A percentile compares a stretch with the other conserved stretches of the same genome.
phyloP scores from a whole-genome alignment of 805 yeast genomes.

The Metschnikowia rubicola region DNA sequence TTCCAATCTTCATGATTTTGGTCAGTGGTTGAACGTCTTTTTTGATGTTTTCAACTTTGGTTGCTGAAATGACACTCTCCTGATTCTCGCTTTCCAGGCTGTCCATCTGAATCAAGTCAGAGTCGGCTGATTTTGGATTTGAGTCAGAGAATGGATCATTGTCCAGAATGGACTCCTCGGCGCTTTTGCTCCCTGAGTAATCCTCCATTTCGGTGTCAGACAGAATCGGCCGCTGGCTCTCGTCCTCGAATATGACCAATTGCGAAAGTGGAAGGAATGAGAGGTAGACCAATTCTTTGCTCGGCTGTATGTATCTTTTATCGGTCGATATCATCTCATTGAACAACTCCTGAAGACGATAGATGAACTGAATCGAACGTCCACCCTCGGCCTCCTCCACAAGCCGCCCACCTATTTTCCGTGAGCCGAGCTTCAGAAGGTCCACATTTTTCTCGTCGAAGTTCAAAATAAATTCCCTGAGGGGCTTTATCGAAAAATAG shows the following conservation, averaged over 20 bases:
- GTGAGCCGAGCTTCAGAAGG: slow-evolving; percentile 14
- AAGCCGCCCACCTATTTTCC: slow-evolving; percentile 84
- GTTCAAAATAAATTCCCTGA: slow-evolving; percentile 60
- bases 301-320: slow-evolving; percentile 70
- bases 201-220: slow-evolving; percentile 4
- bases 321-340: slow-evolving; percentile 61
- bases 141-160: slow-evolving; percentile 1
- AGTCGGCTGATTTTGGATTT: not conserved
- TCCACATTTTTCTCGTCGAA: slow-evolving; percentile 41
- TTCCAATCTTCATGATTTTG: slow-evolving; percentile 36
- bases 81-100: slow-evolving; percentile 1
- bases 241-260: slow-evolving; percentile 53
- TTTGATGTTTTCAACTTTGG: not conserved
- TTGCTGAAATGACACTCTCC: not conserved
- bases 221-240: not conserved
- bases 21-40: slow-evolving; percentile 6
- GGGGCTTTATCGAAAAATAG: slow-evolving; percentile 80
- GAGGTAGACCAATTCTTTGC: slow-evolving; percentile 78
- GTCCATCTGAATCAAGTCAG: slow-evolving; percentile 6
- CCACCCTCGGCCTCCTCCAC: slow-evolving; percentile 77
- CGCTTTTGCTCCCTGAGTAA: not conserved
- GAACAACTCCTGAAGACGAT: slow-evolving; percentile 68
- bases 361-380: slow-evolving; percentile 78
- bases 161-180: not conserved
- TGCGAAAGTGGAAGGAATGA: slow-evolving; percentile 75